Percentiles rank a stretch among this genome's conserved stretches.
Conservation (phyloP, 495 filamentous ascomycete genomes). For the Xylaria curta region DNA sequence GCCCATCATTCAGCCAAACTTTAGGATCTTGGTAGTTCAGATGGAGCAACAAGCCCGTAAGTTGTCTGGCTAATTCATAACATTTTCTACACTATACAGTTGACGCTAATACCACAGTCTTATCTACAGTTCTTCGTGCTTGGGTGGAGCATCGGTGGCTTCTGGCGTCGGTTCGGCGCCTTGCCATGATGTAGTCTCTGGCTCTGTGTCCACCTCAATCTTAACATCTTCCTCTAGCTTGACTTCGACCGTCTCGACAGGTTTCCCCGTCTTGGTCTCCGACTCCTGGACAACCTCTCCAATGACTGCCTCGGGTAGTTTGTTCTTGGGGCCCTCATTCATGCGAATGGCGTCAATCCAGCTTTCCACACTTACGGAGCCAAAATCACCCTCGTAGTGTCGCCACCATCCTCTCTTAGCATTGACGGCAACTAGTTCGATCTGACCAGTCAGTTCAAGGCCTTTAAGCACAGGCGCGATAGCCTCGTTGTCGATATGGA, state of each 20-base stretch:
- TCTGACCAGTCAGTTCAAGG: constrained; percentile 64
- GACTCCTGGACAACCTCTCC: constrained; percentile 60
- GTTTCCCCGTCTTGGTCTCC: constrained; percentile 43
- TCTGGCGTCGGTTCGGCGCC: constrained; percentile 47
- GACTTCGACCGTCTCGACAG: constrained; percentile 44
- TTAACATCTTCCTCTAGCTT: constrained; percentile 40
- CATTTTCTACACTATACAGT: constrained; percentile 25
- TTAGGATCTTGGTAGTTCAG: neutral
- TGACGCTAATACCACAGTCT: constrained; percentile 13
- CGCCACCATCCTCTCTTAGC: constrained; percentile 86
- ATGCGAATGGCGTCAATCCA: constrained; percentile 91
- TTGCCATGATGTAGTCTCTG: constrained; percentile 27
- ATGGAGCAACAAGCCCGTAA: neutral
- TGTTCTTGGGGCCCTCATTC: constrained; percentile 82
- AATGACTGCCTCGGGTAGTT: constrained; percentile 77
- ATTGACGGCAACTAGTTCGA: constrained; percentile 82
- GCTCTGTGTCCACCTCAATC: constrained; percentile 33
- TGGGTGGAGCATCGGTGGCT: constrained; percentile 42
- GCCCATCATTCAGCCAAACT: neutral
- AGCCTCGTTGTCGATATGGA: constrained; percentile 68
- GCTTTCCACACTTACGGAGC: constrained; percentile 67
- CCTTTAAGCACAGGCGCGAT: constrained; percentile 61
- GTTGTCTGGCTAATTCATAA: constrained; percentile 14
- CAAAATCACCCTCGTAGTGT: constrained; percentile 67
- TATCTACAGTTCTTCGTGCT: constrained; percentile 55